These are phyloP conservation scores for Pythium folliculosum DNA, from an alignment of 352 stramenopile species.

Conservation along the genomic window DNA sequence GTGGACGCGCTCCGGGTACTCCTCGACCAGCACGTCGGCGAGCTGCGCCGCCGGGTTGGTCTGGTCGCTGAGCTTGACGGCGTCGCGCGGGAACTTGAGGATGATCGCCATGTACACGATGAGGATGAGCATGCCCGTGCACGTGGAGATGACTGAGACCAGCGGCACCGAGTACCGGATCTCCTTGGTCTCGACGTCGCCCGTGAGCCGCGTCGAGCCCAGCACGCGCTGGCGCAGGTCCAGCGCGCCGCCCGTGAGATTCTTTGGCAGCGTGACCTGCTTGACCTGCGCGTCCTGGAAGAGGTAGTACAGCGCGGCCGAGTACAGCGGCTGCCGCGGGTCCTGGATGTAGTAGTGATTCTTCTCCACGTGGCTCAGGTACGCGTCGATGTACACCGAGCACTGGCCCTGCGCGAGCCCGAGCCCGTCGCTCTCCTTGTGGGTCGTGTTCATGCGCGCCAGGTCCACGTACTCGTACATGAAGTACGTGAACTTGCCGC, in stretches of 20 bases:
- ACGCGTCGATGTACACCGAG: conserved; percentile 45
- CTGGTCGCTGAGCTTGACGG: conserved; percentile 36
- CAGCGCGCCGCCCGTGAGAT: background rate
- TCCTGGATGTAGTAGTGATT: conserved; percentile 52
- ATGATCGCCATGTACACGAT: conserved; percentile 36
- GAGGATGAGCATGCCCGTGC: conserved; percentile 37
- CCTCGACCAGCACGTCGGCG: conserved; percentile 24
- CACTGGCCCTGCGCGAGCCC: conserved; percentile 34
- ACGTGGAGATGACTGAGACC: conserved; percentile 43
- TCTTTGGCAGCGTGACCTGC: conserved; percentile 1
- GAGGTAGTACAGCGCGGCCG: conserved; percentile 48
- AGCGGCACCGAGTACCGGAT: conserved; percentile 53
- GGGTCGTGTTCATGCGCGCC: conserved; percentile 16
- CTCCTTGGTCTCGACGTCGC: conserved; percentile 47
- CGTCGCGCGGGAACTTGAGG: conserved; percentile 36
- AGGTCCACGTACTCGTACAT: conserved; percentile 19
- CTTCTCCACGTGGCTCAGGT: conserved; percentile 37
- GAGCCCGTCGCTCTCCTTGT: conserved; percentile 24
- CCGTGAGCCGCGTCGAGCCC: conserved; percentile 33
- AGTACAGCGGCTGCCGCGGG: conserved; percentile 46
- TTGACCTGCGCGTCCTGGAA: conserved; percentile 45
- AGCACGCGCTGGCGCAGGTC: conserved; percentile 22
- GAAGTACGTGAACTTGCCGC: conserved; percentile 1
- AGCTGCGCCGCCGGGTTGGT: conserved; percentile 34
- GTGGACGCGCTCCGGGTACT: conserved; percentile 35